These are phyloP conservation scores for Talaromyces adpressus DNA, from an alignment of 495 filamentous ascomycete species.

Conservation along the genomic window DNA sequence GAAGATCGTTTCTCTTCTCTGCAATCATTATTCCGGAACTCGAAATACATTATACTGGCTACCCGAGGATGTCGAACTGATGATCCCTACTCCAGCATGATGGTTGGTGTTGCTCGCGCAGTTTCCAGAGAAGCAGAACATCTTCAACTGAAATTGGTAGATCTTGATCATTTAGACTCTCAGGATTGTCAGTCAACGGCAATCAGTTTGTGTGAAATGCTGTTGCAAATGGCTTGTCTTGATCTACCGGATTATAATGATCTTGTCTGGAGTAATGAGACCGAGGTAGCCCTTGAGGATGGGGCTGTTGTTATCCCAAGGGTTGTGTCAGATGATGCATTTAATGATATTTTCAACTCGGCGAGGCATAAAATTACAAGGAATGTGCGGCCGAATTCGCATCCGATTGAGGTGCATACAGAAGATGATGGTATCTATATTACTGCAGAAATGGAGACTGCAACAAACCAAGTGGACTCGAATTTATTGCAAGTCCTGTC, in stretches of 20 bases:
- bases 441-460: not conserved
- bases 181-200: conserved; percentile 4
- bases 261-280: conserved; percentile 24
- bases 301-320: conserved; percentile 20
- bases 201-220: conserved; percentile 11
- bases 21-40: conserved; percentile 31
- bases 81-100: conserved; percentile 31
- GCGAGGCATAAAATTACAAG: conserved; percentile 12
- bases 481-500: not conserved
- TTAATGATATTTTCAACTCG: conserved; percentile 25
- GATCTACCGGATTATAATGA: conserved; percentile 17
- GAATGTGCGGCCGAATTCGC: conserved; percentile 13
- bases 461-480: not conserved
- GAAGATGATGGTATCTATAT: not conserved
- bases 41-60: conserved; percentile 36
- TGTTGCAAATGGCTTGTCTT: conserved; percentile 17
- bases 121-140: conserved; percentile 19
- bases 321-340: conserved; percentile 6
- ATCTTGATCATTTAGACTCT: conserved; percentile 14
- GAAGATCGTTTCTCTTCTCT: conserved; percentile 18
- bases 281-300: conserved; percentile 16
- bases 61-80: conserved; percentile 21
- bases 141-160: conserved; percentile 21
- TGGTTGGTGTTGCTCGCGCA: conserved; percentile 29
- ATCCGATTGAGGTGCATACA: not conserved